A percentile compares a stretch with the other conserved stretches of the same genome.
Conservation (phyloP, 192 early-diverging fungal genomes). For the Podila epigama region DNA sequence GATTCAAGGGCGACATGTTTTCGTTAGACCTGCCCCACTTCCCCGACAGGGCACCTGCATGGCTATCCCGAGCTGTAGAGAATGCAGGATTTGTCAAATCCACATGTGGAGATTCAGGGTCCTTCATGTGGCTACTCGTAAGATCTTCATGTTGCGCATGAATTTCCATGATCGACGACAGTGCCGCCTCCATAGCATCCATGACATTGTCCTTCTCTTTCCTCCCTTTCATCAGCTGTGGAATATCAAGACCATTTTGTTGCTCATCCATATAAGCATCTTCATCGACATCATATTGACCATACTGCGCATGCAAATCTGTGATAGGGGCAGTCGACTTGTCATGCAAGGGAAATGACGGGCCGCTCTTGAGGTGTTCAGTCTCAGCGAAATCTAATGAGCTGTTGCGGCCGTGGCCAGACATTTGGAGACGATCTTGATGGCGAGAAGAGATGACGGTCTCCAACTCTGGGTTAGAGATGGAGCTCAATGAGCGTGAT, state of each 20-base stretch:
- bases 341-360: too few species aligned
- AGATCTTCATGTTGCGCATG: conserved; percentile 23
- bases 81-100: conserved; percentile 27
- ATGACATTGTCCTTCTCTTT: conserved; percentile 20
- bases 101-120: not conserved
- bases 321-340: too few species aligned
- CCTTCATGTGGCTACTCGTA: not conserved
- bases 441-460: not conserved
- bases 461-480: conserved; percentile 8
- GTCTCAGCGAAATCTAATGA: conserved; percentile 11
- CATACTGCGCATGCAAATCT: conserved; percentile 24
- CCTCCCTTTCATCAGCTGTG: conserved; percentile 7
- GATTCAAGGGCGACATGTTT: conserved; percentile 7
- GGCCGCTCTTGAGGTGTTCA: too few species aligned
- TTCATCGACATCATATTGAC: conserved; percentile 19
- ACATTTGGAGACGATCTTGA: not conserved
- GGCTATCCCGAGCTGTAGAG: conserved; percentile 25
- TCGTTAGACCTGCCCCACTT: conserved; percentile 31
- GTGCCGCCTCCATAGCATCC: conserved; percentile 59
- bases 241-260: conserved; percentile 8
- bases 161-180: conserved; percentile 61
- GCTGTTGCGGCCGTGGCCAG: not conserved
- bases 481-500: conserved; percentile 27
- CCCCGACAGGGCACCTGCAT: conserved; percentile 10
- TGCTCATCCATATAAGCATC: not conserved